Evolutionary conservation across 176 grass and related monocot genomes (phyloP), one percentile per base, ranked within the genome.

Genomic region (Miscanthus lutarioriparius): DNA sequence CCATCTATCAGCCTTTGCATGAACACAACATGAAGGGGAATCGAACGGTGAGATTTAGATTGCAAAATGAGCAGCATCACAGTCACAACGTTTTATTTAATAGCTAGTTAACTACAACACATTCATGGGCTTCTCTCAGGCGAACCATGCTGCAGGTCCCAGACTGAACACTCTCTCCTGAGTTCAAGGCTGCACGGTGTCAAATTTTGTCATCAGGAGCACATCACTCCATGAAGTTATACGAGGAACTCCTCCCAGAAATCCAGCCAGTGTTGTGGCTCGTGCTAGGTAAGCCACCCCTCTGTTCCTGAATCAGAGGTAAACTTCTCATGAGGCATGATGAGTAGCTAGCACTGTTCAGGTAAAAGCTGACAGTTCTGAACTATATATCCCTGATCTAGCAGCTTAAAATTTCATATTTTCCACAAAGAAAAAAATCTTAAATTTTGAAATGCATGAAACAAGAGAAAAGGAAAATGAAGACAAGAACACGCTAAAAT

Each of bases 151-250:
- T 20, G 32, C 22, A 30, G 12, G 17, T 47, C 70, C 70, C 44
- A 51, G 7, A 74, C 26, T 68, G 79, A 69, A 59, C 67, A 62
- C 20, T 69, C 64, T 75, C 19, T 68, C 80, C 69, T 39, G 32
- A 53, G 22, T 72, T 43, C 74, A 64, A 58, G 81, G 23, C 33
- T 33, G 56, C 67, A 79, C 33, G 25, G 63, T 67, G 23, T 26
- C 54, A 44, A 30, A 53, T 75, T 47, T 62, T 28, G 4, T 56
- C 75, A 73, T 53, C 67, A 74, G 58, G 59, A 79, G 8, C 65
- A 73, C 58, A 77, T 90, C 84, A 84, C 53, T 91, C 86, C 77
- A 88, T 81, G 43, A 87, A 91, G 44, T 88, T 81, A 72, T 77
- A 81, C 4, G 89, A 88, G 72, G 89, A 76, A 82, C 80, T 85